Conservation (phyloP, 1,284 basidiomycete genomes). For the Cronartium quercuum region DNA sequence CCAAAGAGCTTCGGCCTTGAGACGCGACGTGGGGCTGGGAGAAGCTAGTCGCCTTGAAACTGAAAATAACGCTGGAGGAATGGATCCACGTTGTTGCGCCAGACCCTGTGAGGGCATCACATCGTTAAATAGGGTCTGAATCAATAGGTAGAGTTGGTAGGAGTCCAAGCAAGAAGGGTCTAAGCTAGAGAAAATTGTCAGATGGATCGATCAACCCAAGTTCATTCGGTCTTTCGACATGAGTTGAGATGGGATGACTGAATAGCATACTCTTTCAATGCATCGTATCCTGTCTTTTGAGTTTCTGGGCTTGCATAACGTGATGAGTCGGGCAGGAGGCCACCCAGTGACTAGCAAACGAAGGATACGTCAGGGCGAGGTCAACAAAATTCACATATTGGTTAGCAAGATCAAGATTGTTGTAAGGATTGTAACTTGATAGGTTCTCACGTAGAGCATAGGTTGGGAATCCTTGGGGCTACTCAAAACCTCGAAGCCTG, state of each 20-base stretch:
- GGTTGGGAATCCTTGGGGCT: constrained; percentile 68
- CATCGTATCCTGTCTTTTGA: constrained; percentile 77
- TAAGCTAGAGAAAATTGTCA: constrained; percentile 53
- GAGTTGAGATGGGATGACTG: background rate
- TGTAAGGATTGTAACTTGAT: constrained; percentile 13
- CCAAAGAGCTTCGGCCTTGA: constrained; percentile 70
- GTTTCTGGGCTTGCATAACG: constrained; percentile 69
- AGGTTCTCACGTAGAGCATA: constrained; percentile 65
- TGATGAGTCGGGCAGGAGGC: constrained; percentile 46
- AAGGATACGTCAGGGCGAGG: background rate
- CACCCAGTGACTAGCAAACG: constrained; percentile 41
- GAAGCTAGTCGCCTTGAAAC: constrained; percentile 80
- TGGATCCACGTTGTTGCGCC: constrained; percentile 57
- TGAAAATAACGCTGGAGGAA: constrained; percentile 71
- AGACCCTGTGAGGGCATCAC: constrained; percentile 56
- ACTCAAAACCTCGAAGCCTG: constrained; percentile 85
- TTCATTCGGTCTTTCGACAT: background rate
- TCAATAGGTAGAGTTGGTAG: constrained; percentile 76
- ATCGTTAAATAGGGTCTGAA: constrained; percentile 74
- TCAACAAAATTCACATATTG: no score
- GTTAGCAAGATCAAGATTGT: constrained; percentile 34
- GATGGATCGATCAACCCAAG: background rate
- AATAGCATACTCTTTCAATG: constrained; percentile 66
- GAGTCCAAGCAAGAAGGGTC: constrained; percentile 69
- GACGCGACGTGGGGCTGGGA: constrained; percentile 72